phyloP scores from a whole-genome alignment of 805 yeast species.

The Yamadazyma sp. region DNA sequence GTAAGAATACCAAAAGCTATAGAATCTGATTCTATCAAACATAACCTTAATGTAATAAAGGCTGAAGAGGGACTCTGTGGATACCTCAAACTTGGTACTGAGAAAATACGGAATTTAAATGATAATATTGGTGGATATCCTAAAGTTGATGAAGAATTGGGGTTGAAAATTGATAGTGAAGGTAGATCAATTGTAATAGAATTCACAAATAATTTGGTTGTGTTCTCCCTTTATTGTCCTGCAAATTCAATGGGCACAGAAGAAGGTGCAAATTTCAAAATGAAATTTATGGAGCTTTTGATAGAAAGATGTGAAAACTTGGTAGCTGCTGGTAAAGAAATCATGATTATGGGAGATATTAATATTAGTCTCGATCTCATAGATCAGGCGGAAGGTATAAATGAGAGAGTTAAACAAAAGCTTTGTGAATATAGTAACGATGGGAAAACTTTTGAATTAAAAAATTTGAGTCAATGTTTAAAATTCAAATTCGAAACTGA shows the following conservation, averaged over 20 bases:
- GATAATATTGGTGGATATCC: slow-evolving; percentile 73
- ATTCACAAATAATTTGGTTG: slow-evolving; percentile 55
- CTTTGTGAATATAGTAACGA: slow-evolving; percentile 18
- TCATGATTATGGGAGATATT: slow-evolving; percentile 84
- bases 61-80: slow-evolving; percentile 97
- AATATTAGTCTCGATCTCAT: slow-evolving; percentile 77
- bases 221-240: slow-evolving; percentile 80
- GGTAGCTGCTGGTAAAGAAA: slow-evolving; percentile 52
- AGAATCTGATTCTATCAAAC: slow-evolving; percentile 35
- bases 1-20: slow-evolving; percentile 48
- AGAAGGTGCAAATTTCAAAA: slow-evolving; percentile 59
- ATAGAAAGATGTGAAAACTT: slow-evolving; percentile 61
- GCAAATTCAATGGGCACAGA: slow-evolving; percentile 78
- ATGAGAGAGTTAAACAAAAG: slow-evolving; percentile 39
- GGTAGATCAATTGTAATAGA: slow-evolving; percentile 83
- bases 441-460: slow-evolving; percentile 12
- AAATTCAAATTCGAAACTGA: slow-evolving; percentile 33
- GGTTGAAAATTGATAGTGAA: slow-evolving; percentile 63
- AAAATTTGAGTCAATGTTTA: slow-evolving; percentile 19
- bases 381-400: slow-evolving; percentile 74
- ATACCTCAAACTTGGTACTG: slow-evolving; percentile 22
- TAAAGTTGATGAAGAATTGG: slow-evolving; percentile 26
- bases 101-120: slow-evolving; percentile 15
- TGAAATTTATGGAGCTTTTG: slow-evolving; percentile 55
- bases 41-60: slow-evolving; percentile 51